Evolutionary conservation across 495 filamentous ascomycete genomes (phyloP).

Genomic region (Penicilliopsis zonata): DNA sequence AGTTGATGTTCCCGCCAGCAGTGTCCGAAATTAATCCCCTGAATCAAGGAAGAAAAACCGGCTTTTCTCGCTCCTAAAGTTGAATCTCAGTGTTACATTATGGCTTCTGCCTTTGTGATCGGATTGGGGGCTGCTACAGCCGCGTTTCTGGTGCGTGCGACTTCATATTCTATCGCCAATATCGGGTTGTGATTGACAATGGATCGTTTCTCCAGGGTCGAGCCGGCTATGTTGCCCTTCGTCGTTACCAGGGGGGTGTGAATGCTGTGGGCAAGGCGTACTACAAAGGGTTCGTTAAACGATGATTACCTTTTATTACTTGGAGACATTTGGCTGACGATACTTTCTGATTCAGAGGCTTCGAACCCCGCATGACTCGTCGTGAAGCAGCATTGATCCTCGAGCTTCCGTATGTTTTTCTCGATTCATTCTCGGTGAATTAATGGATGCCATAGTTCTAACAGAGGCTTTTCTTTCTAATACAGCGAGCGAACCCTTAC

Average conservation of each 20-base stretch:
- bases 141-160: conserved; percentile 56
- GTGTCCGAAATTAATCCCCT: no score
- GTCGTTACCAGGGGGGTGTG: conserved; percentile 65
- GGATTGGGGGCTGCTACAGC: conserved; percentile 70
- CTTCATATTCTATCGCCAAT: neutral
- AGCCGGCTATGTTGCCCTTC: conserved; percentile 78
- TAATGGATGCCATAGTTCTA: no score
- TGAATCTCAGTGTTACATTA: conserved; percentile 28
- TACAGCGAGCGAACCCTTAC: conserved; percentile 69
- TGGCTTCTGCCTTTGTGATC: conserved; percentile 65
- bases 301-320: neutral
- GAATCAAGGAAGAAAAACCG: no score
- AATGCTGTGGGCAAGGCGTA: conserved; percentile 76
- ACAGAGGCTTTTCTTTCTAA: neutral
- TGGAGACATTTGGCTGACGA: conserved; percentile 5
- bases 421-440: neutral
- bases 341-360: conserved; percentile 48
- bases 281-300: conserved; percentile 62
- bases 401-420: conserved; percentile 61
- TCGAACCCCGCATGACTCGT: conserved; percentile 85
- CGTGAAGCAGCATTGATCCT: conserved; percentile 87
- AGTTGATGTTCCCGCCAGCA: no score
- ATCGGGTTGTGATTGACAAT: conserved; percentile 7
- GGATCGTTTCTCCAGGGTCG: conserved; percentile 51
- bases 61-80: no score